Conservation (phyloP, 2,329 filamentous ascomycete genomes). For the Hypoxylon rubiginosum region DNA sequence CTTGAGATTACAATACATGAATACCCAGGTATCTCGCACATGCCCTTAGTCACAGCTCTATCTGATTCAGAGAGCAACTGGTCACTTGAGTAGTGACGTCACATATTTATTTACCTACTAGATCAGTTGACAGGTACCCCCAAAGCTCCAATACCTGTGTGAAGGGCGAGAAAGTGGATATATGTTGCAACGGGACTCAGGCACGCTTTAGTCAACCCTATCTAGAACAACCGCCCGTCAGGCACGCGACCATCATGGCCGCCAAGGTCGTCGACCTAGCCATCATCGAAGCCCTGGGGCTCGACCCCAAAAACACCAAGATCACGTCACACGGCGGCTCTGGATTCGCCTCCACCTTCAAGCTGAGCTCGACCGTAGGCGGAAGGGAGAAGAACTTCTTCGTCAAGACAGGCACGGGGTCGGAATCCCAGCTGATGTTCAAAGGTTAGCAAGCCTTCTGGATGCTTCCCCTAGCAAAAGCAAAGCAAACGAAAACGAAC, state of each 20-base stretch:
- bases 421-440: conserved; percentile 77
- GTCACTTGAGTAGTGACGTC: conserved; percentile 25
- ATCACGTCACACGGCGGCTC: conserved; percentile 75
- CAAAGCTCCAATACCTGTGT: neutral
- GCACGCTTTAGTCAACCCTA: conserved; percentile 2
- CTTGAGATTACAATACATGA: neutral
- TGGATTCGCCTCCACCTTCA: conserved; percentile 77
- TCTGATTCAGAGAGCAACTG: neutral
- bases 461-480: conserved; percentile 42
- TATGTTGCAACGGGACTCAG: conserved; percentile 11
- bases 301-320: conserved; percentile 67
- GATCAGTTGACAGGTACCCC: neutral
- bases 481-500: conserved; percentile 51
- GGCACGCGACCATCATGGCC: conserved; percentile 53
- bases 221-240: conserved; percentile 1
- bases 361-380: conserved; percentile 61
- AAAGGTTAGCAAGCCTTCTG: conserved; percentile 64
- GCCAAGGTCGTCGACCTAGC: conserved; percentile 72
- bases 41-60: neutral
- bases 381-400: conserved; percentile 72
- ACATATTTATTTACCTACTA: conserved; percentile 2
- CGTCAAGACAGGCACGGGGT: conserved; percentile 76
- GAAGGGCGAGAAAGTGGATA: conserved; percentile 19
- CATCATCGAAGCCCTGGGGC: conserved; percentile 70
- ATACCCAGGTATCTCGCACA: neutral